Base-by-base conservation (phyloP, 495 filamentous ascomycete genomes). In the Neurospora tetrasperma region DNA sequence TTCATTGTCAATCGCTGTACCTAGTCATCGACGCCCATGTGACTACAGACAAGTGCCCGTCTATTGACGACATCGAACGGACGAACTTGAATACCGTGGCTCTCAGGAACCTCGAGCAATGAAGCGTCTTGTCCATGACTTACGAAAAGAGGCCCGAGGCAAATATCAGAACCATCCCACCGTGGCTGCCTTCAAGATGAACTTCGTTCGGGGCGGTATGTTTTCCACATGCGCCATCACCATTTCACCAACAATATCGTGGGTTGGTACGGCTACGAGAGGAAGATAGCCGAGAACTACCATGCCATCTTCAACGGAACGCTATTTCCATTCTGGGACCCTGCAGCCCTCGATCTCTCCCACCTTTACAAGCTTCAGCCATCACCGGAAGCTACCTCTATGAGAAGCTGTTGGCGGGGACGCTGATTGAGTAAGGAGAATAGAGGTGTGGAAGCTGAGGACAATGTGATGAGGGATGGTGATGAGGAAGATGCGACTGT, bases 261-360 rank as follows among this genome's bases (percentile, higher is more conserved):
- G 80, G 83, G 81, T 14, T 83, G 81, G 80, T 77, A 82, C 12
- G 74, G 79, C 12, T 77, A 83, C 31, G 71, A 77, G 0, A 78
- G 81, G 41, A 83, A 85, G 54, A 77, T 85, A 18, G 83, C 83
- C 9, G 84, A 85, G 42, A 83, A 85, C 74, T 85, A 83, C 74
- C 72, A 72, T 39, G 75, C 83, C 18, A 76, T 82, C 42, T 12
- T 78, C 27, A 78, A 81, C 46, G 44, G 78, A 7, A 82, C 80
- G 0, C 14, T 44, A 10, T 75, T 79, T 20, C 83, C 83, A 1
- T 38, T 70, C 20, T 86, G 82, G 82, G 80, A 83, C 31, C 71
- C 78, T 7, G 70, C 73, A 4, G 77, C 75, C 11, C 75, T 84
- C n/a, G 80, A 82, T 40, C 73, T 79, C 38, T 81, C 80, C 4